Evolutionary conservation across 1,139 yeast species (phyloP).

Genomic region (Candida gigantensis): DNA sequence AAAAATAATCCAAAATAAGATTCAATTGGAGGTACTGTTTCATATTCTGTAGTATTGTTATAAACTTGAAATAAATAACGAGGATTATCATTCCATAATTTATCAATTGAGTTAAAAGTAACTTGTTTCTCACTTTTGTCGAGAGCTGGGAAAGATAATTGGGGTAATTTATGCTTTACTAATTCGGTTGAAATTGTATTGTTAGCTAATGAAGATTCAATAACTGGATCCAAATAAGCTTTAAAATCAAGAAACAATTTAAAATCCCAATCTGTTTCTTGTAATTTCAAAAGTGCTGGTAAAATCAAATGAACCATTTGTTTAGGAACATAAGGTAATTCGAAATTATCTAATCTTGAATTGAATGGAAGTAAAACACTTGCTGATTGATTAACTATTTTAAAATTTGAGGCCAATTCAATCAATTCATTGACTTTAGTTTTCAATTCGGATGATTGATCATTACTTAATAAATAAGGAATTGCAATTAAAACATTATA

Average conservation of each 20-base stretch:
- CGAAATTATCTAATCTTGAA: conserved; percentile 30
- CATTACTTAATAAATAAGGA: conserved; percentile 66
- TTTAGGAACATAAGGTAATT: conserved; percentile 56
- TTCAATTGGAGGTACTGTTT: conserved; percentile 71
- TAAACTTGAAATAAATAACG: conserved; percentile 69
- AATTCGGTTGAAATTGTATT: conserved; percentile 42
- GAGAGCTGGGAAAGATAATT: conserved; percentile 49
- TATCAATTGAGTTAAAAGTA: conserved; percentile 31
- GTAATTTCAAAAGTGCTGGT: conserved; percentile 50
- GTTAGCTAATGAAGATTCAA: conserved; percentile 33
- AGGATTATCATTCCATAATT: conserved; percentile 48
- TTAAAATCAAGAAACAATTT: conserved; percentile 36
- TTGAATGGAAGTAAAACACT: conserved; percentile 42
- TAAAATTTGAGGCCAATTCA: conserved; percentile 43
- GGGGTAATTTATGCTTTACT: conserved; percentile 49
- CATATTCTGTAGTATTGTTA: conserved; percentile 48
- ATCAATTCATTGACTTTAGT: conserved; percentile 46
- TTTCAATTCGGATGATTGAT: conserved; percentile 33
- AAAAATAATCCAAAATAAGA: conserved; percentile 60
- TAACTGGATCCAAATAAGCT: conserved; percentile 37
- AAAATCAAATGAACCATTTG: conserved; percentile 53
- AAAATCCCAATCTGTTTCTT: conserved; percentile 30
- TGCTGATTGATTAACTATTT: conserved; percentile 24
- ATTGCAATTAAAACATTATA: conserved; percentile 64
- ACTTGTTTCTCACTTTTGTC: conserved; percentile 34